Evolutionary conservation across 257 asterid species (phyloP), one percentile per base, ranked within the genome.

Genomic region (Linaria vulgaris): DNA sequence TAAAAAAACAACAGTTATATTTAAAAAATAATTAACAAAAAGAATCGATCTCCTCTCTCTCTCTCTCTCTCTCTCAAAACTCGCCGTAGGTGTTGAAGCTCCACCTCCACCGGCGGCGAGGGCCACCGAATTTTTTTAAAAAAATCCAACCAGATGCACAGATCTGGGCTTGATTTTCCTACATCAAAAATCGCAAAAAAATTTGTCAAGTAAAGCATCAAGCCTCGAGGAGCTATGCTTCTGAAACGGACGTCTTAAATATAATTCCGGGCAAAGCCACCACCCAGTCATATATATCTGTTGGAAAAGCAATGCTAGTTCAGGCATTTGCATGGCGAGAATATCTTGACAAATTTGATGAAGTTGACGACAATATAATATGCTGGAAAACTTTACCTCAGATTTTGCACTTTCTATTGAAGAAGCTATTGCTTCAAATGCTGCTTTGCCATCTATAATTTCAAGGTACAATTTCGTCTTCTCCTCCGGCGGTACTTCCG

Each of bases 211-310:
- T 75, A 91, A 83, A 64, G 67, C 66, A 67, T 91, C 98, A 67
- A 91, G 96, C 69, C 94, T 74, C 54, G 95, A 88, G 68, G 85
- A 80, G 69, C 79, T 73, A 72, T 86, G 77, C 59, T 74, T 70
- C 53, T 79, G 80, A 72, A 81, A 91, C 59, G 95, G 96, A 56
- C 98, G 95, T 72, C 92, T 83, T 66, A 91, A 81, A 68, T 85
- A 91, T 70, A 91, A 73, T 68, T 91, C 98, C 9, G 98, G 98
- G 83, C 98, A 88, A 80, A 91, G 85, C 98, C 98, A 91, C 98
- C 98, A 91, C 56, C 98, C 98, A 19, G 98, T 91, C 66, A 91
- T 86, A 81, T 79, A 91, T 76, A 91, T 84, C 98, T 91, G 87
- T 41, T 66, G 17, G 67, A 60, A 72, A 49, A 30, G n/a, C 34